A percentile compares a stretch with the other conserved stretches of the same genome.
These are phyloP conservation scores for Daedalea quercina DNA, from an alignment of 768 basidiomycete genomes.

Conservation along the genomic window DNA sequence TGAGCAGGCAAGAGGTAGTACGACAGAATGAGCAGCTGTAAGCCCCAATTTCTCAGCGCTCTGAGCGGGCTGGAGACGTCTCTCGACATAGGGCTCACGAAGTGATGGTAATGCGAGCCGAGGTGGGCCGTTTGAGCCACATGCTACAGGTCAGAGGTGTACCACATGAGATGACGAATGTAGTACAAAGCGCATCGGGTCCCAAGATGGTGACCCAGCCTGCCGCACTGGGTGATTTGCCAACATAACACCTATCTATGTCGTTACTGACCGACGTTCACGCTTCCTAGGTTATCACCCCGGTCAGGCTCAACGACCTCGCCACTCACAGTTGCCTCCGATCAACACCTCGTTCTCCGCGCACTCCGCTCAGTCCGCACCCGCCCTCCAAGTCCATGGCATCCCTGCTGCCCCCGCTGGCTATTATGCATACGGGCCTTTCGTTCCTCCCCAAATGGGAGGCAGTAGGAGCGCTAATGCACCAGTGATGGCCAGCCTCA, in stretches of 20 bases:
- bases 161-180: not conserved
- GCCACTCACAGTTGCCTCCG: not conserved
- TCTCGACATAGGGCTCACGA: constrained; percentile 7
- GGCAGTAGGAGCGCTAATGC: too few species aligned
- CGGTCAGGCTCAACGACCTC: not conserved
- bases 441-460: too few species aligned
- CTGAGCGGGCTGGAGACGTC: not conserved
- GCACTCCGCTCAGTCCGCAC: constrained; percentile 1
- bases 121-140: constrained; percentile 2
- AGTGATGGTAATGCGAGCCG: constrained; percentile 8
- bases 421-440: not conserved
- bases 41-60: not conserved
- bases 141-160: not conserved
- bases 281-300: not conserved
- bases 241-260: not conserved
- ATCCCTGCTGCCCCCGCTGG: not conserved
- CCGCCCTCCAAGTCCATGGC: constrained; percentile 3
- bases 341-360: constrained; percentile 3
- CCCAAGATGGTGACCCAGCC: too few species aligned
- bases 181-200: too few species aligned
- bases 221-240: too few species aligned
- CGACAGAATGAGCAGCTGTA: constrained; percentile 8
- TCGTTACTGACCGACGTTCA: not conserved
- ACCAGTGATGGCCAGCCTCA: too few species aligned
- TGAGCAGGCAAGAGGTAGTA: constrained; percentile 9